These are phyloP conservation scores for Claviceps africana DNA, from an alignment of 2,329 filamentous ascomycete genomes.

Conservation along the genomic window DNA sequence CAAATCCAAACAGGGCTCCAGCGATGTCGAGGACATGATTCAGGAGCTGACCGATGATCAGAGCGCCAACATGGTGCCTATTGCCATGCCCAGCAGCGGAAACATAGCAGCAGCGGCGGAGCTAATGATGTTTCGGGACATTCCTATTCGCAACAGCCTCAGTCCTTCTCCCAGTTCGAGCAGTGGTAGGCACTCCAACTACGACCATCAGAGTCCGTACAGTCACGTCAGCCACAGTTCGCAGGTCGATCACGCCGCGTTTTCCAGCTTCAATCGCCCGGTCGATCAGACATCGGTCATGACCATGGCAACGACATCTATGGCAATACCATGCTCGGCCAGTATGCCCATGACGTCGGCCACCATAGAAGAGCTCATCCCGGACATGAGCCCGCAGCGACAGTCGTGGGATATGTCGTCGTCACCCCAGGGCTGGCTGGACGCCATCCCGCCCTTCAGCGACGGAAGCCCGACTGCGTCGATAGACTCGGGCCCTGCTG, in stretches of 20 bases:
- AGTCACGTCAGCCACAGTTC: conserved; percentile 3
- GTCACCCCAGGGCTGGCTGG: conserved; percentile 13
- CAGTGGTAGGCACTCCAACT: conserved; percentile 7
- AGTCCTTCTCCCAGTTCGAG: conserved; percentile 10
- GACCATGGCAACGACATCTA: conserved; percentile 4
- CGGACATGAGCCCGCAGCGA: conserved; percentile 9
- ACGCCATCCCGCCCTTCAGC: conserved; percentile 13
- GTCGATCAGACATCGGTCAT: conserved; percentile 3
- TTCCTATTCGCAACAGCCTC: conserved; percentile 10
- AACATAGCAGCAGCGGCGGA: not conserved
- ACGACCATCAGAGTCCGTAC: conserved; percentile 8
- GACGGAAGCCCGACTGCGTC: conserved; percentile 12
- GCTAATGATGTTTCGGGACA: conserved; percentile 6
- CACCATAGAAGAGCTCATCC: conserved; percentile 6
- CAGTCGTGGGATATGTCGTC: conserved; percentile 12
- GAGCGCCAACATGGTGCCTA: not conserved
- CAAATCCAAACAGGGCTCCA: conserved; percentile 7
- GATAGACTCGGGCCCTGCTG: conserved; percentile 7
- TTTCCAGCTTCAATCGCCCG: conserved; percentile 2
- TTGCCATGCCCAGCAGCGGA: not conserved
- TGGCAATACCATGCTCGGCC: conserved; percentile 3
- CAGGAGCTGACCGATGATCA: not conserved
- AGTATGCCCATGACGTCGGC: conserved; percentile 3
- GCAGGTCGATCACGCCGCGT: not conserved
- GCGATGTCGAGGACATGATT: conserved; percentile 5